Conservation (phyloP, 2,329 filamentous ascomycete species). For the Nakataea oryzae region DNA sequence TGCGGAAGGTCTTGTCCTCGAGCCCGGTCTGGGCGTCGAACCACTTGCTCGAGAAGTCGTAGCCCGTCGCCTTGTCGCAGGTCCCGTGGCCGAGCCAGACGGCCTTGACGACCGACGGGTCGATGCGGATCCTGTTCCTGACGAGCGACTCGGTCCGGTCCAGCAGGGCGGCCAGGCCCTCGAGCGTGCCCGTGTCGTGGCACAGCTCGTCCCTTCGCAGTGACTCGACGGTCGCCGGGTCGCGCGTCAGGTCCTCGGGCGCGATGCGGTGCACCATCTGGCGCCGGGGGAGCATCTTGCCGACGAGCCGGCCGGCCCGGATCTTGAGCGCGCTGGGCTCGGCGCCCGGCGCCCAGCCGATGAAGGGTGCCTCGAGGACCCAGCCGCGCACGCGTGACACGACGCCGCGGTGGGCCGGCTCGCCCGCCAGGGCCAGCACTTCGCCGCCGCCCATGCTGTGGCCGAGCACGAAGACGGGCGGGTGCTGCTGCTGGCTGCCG, state of each 20-base stretch:
- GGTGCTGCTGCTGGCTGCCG: constrained; percentile 11
- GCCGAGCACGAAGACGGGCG: constrained; percentile 74
- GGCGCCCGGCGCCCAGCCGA: constrained; percentile 57
- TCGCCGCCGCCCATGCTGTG: constrained; percentile 88
- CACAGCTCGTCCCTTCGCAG: constrained; percentile 58
- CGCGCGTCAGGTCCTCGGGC: constrained; percentile 53
- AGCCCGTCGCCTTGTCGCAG: constrained; percentile 60
- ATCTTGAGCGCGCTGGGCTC: constrained; percentile 56
- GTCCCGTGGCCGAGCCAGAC: constrained; percentile 71
- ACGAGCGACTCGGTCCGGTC: constrained; percentile 58
- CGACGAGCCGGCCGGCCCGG: constrained; percentile 54
- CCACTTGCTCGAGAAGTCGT: constrained; percentile 52
- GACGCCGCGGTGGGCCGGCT: constrained; percentile 33
- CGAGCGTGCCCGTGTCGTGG: constrained; percentile 75
- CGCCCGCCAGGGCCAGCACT: constrained; percentile 50
- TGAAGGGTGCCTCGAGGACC: constrained; percentile 67
- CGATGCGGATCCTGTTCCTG: constrained; percentile 39
- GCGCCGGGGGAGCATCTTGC: constrained; percentile 53
- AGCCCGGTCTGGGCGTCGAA: constrained; percentile 43
- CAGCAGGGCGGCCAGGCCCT: constrained; percentile 66
- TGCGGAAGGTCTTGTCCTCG: constrained; percentile 59
- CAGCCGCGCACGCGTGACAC: constrained; percentile 58
- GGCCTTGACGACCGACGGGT: constrained; percentile 41
- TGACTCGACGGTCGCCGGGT: constrained; percentile 49
- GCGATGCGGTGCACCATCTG: constrained; percentile 60